Percentiles rank a stretch among this genome's conserved stretches.
phyloP scores from a whole-genome alignment of 345 rosid genomes.

The Raphanus sativus region DNA sequence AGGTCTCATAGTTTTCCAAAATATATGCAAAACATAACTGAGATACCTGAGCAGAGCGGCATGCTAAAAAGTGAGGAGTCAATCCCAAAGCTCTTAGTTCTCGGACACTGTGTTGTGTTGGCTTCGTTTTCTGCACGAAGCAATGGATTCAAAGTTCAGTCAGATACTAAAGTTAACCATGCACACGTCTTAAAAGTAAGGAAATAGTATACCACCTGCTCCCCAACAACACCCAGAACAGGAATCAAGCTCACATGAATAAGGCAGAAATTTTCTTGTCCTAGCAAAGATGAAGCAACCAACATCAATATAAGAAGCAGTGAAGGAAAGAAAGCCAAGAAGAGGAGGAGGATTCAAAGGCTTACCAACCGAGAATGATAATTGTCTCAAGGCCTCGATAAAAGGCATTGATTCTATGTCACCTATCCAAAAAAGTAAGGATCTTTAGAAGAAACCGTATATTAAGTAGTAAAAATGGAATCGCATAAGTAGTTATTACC shows the following conservation, averaged over 20 bases:
- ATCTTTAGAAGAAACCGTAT: not conserved
- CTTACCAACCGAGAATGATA: conserved; percentile 91
- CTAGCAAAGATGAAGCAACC: conserved; percentile 42
- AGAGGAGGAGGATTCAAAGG: conserved; percentile 18
- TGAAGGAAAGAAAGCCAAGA: not conserved
- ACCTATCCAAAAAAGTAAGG: conserved; percentile 45
- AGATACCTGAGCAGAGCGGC: conserved; percentile 88
- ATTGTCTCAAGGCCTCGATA: conserved; percentile 92
- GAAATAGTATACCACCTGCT: conserved; percentile 74
- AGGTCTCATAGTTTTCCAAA: conserved; percentile 5
- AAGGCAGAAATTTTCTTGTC: conserved; percentile 87
- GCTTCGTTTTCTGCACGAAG: conserved; percentile 71
- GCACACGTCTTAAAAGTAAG: not conserved
- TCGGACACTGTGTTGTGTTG: conserved; percentile 92
- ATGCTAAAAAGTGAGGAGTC: conserved; percentile 90
- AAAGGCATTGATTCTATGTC: conserved; percentile 99
- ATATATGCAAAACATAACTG: not conserved
- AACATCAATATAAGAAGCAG: conserved; percentile 11
- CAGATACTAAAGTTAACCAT: not conserved
- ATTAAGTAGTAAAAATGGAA: not conserved
- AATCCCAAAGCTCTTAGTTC: conserved; percentile 93
- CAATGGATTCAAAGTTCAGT: not conserved
- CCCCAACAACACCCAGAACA: conserved; percentile 93
- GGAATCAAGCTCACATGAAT: conserved; percentile 97
- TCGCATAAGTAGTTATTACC: conserved; percentile 52